Conservation (phyloP, 768 basidiomycete species). For the Kwoniella sp. region DNA sequence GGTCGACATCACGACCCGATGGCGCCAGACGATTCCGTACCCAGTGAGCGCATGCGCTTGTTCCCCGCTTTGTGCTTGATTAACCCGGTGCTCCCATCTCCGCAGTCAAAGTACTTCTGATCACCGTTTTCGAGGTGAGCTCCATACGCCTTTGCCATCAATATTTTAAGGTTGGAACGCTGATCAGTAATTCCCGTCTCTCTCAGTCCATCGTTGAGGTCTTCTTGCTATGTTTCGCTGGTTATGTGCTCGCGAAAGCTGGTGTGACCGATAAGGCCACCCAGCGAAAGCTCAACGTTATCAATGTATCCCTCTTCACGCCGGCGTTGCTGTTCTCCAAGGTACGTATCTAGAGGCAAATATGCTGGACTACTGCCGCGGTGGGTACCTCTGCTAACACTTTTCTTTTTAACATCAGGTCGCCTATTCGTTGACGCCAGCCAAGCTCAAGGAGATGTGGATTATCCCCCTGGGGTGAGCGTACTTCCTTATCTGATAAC, state of each 20-base stretch:
- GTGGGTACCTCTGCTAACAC: neutral
- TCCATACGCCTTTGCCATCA: neutral
- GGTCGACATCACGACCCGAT: slow-evolving; percentile 11
- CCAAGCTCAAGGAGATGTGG: slow-evolving; percentile 56
- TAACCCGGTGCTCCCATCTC: slow-evolving; percentile 2
- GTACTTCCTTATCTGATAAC: too few relatives aligned
- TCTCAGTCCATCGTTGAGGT: slow-evolving; percentile 83
- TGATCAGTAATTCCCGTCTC: neutral
- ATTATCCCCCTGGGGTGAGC: slow-evolving; percentile 54
- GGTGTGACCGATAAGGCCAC: slow-evolving; percentile 86
- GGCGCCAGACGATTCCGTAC: slow-evolving; percentile 27
- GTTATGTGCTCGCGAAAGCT: slow-evolving; percentile 69
- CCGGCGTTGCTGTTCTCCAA: slow-evolving; percentile 82
- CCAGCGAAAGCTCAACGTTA: slow-evolving; percentile 60
- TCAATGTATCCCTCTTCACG: slow-evolving; percentile 79
- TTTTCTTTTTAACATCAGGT: slow-evolving; percentile 59
- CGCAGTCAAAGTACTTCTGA: slow-evolving; percentile 60
- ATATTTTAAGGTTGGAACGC: neutral
- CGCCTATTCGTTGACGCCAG: slow-evolving; percentile 81
- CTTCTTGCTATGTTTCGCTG: slow-evolving; percentile 79
- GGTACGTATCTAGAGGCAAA: slow-evolving; percentile 52
- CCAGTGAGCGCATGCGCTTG: slow-evolving; percentile 25
- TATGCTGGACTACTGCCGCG: neutral
- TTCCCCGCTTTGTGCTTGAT: neutral
- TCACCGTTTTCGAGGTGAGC: slow-evolving; percentile 66